Evolutionary conservation across 768 basidiomycete species (phyloP), one percentile per base, ranked within the genome.

Genomic region (Trametes punicea): DNA sequence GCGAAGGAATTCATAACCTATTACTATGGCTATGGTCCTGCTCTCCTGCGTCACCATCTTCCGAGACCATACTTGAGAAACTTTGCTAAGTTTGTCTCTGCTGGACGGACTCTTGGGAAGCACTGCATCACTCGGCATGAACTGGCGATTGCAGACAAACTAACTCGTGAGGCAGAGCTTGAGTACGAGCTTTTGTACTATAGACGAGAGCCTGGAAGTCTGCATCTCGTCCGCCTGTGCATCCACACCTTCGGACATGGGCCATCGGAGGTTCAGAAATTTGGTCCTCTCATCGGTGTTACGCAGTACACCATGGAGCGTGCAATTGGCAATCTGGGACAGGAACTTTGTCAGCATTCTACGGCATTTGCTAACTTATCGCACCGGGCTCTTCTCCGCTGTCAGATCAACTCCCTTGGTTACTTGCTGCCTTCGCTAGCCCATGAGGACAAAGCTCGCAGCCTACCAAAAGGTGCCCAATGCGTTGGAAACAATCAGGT

Each of bases 131-230:
- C 38, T 26, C 1, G 6, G 0, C 34, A 54, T 10, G 20, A 64
- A 9, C 45, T 73, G 1, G 8, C 13, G 16, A 18, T 59, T 2
- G 72, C 67, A 0, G 66, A 74, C 16, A 11, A 15, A 0, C 44
- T 54, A 0, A 50, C 76, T 10, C 13, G 62, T 0, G 40, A 64
- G 11, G 77, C 71, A 53, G 52, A 56, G 1, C 33, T 52, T 3
- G 71, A 76, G n/a, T 78, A 65, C 59, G 73, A 77, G 59, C 8
- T 46, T 0, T 49, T 74, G 0, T 77, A 77, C 56, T 68, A 65
- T 45, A 69, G 71, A 26, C 67, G 62, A 0, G 25, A 48, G 3
- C 6, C 41, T 26, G 63, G 21, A 7, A 63, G 38, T 2, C 44
- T 77, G 20, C 75, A 77, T 51, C 73, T 76, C 53, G 21, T 60